Evolutionary conservation across 1,284 basidiomycete genomes (phyloP), one percentile per base, ranked within the genome.

Genomic region (Cryptococcus sp.): DNA sequence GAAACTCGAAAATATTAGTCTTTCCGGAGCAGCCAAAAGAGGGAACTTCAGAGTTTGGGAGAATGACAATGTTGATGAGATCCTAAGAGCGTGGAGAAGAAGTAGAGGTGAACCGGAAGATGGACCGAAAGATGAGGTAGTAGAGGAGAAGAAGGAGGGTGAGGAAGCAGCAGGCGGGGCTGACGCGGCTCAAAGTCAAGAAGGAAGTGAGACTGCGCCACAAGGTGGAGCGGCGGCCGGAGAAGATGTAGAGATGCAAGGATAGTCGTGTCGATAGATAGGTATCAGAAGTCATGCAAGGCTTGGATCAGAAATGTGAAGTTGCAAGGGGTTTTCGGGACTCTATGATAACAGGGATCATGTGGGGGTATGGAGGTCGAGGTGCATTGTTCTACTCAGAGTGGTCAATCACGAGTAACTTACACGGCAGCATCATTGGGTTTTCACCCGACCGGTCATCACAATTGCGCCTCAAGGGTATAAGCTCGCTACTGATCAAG

Each of bases 11-110:
- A 60, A 66, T 31, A 38, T 64, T 15, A 13, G 42, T 1, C 43
- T 52, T 8, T 65, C 61, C 8, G 70, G 70, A 5, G 73, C 73
- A 10, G 70, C 72, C 23, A 61, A 64, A 44, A 60, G 67, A 49
- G 70, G 73, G 33, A 65, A 64, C 44, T 77, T 76, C 62, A 67
- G 76, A 53, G 67, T 72, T 37, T 69, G 69, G 67, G 74, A 77
- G 63, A 74, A 77, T 60, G 85, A 88, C 43, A 74, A 79, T 44
- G 82, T 93, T 10, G 82, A 85, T 57, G 80, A 81, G 8, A 88
- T 89, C 76, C 78, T 94, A 66, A 74, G 83, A 62, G 85, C 69
- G 5, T 76, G 74, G 76, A 70, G 74, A 60, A 61, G 70, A 51
- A 71, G 71, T 57, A 62, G 73, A 47, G 73, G 72, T 37, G 74